Conservation (phyloP, 495 filamentous ascomycete species). For the Aspergillus avenaceus region DNA sequence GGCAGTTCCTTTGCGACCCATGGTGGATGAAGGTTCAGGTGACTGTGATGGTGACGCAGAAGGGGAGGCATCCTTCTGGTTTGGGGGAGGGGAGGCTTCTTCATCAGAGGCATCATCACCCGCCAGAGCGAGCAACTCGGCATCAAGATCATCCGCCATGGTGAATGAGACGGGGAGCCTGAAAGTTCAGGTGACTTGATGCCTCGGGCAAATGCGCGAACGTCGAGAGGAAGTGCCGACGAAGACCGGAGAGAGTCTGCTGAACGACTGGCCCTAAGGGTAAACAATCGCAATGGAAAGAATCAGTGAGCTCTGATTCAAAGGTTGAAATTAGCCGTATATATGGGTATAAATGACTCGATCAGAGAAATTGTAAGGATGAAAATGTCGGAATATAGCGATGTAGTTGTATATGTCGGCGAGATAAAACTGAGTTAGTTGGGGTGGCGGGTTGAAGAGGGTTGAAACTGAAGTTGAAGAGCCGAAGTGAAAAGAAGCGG, state of each 20-base stretch:
- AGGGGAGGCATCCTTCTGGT: constrained; percentile 30
- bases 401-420: neutral
- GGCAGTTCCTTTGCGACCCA: constrained; percentile 45
- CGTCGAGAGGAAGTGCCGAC: constrained; percentile 4
- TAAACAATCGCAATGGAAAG: constrained; percentile 9
- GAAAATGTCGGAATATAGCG: neutral
- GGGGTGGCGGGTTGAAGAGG: constrained; percentile 12
- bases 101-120: constrained; percentile 59
- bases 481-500: constrained; percentile 14
- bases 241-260: neutral
- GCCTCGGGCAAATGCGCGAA: neutral
- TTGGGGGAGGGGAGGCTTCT: constrained; percentile 41
- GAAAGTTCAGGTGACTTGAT: constrained; percentile 9
- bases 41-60: constrained; percentile 31
- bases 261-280: constrained; percentile 7
- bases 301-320: neutral
- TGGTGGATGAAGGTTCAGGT: constrained; percentile 31
- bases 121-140: constrained; percentile 82
- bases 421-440: neutral
- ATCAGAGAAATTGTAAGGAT: neutral
- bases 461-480: constrained; percentile 5
- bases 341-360: constrained; percentile 5
- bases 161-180: constrained; percentile 19
- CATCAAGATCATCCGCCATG: constrained; percentile 71
- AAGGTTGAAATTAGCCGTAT: constrained; percentile 3